Evolutionary conservation across 2,329 filamentous ascomycete species (phyloP).

Genomic region (Ascochyta rabiei): DNA sequence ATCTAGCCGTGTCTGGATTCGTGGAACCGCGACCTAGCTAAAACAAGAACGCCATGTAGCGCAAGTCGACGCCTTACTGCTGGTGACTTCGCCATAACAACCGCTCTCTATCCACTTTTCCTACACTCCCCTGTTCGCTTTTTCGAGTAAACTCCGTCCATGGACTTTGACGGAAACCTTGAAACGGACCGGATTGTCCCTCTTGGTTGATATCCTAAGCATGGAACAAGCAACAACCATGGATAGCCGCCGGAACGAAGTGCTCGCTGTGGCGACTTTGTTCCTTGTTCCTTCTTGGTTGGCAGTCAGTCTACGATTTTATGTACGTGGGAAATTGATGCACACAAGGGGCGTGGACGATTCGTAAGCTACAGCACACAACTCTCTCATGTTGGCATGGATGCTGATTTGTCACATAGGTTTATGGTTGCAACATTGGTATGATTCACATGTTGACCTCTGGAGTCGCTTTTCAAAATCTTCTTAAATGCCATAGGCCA

Average conservation of each 20-base stretch:
- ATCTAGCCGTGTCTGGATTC: neutral
- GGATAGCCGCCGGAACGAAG: constrained; percentile 26
- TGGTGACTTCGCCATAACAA: neutral
- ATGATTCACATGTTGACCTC: neutral
- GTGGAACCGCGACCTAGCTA: neutral
- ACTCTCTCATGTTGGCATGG: neutral
- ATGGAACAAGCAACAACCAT: constrained; percentile 11
- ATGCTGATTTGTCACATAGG: neutral
- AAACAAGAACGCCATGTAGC: constrained; percentile 4
- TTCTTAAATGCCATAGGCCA: constrained; percentile 24
- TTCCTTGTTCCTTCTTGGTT: constrained; percentile 48
- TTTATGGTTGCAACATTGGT: constrained; percentile 49
- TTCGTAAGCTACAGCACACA: constrained; percentile 20
- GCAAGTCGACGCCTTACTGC: neutral
- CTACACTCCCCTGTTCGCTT: neutral
- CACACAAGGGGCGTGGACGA: constrained; percentile 47
- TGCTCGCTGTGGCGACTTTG: constrained; percentile 37
- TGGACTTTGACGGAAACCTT: neutral
- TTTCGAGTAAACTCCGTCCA: neutral
- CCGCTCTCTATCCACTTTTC: neutral
- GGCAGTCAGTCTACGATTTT: constrained; percentile 44
- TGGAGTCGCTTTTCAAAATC: neutral
- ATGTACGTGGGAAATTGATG: constrained; percentile 42
- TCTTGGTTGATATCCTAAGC: neutral
- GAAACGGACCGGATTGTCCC: neutral